phyloP scores from a whole-genome alignment of 1,284 basidiomycete species.

The Ustilago loliicola region DNA sequence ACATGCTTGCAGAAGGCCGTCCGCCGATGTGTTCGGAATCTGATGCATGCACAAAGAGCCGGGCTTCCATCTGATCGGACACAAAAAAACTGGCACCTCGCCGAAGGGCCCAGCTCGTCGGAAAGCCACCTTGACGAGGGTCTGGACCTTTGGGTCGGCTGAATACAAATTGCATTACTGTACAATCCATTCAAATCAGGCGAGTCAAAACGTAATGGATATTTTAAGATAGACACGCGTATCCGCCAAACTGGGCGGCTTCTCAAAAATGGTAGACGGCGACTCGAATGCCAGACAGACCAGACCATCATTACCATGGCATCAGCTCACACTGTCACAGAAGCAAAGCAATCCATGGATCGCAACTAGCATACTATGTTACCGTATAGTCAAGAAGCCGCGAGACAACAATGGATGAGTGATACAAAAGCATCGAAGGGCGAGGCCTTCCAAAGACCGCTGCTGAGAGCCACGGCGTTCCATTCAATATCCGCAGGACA shows the following conservation, averaged over 20 bases:
- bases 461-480: slow-evolving; percentile 14
- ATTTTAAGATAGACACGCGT: neutral
- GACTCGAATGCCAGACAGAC: neutral
- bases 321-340: no score
- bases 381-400: neutral
- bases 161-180: neutral
- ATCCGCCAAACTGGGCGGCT: slow-evolving; percentile 6
- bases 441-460: neutral
- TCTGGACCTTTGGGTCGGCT: neutral
- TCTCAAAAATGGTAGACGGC: slow-evolving; percentile 13
- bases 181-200: neutral
- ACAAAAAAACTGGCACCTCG: neutral
- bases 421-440: neutral
- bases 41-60: neutral
- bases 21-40: neutral
- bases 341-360: no score
- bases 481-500: neutral
- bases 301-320: neutral
- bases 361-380: no score
- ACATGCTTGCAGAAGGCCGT: neutral
- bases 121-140: neutral
- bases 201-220: neutral
- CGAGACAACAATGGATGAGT: neutral
- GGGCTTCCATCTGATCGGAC: neutral
- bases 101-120: neutral